phyloP scores from a whole-genome alignment of 2,329 filamentous ascomycete species.

The Epichloe glyceriae region DNA sequence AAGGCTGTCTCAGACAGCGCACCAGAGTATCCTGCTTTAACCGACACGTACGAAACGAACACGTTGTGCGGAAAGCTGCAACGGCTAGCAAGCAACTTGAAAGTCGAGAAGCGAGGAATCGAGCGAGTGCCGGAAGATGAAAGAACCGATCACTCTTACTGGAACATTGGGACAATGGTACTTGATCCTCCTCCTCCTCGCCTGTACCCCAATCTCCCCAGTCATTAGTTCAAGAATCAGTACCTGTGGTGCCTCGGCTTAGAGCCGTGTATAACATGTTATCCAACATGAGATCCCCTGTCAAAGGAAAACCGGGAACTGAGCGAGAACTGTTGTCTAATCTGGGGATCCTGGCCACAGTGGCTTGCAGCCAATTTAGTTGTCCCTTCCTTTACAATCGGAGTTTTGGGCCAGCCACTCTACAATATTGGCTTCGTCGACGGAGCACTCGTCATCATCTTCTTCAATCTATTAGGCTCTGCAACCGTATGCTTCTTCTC shows the following conservation, averaged over 20 bases:
- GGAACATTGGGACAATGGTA: slow-evolving; percentile 62
- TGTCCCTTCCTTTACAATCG: slow-evolving; percentile 62
- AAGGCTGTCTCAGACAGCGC: not conserved
- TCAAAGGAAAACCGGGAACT: not conserved
- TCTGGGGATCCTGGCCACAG: not conserved
- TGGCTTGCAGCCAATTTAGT: slow-evolving; percentile 73
- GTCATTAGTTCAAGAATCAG: no score
- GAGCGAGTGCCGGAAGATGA: slow-evolving; percentile 62
- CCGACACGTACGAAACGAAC: not conserved
- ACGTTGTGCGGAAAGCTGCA: slow-evolving; percentile 30
- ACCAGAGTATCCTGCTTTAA: not conserved
- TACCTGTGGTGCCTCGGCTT: no score
- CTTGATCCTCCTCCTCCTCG: not conserved
- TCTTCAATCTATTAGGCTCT: slow-evolving; percentile 52
- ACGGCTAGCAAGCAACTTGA: slow-evolving; percentile 48
- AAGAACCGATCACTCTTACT: slow-evolving; percentile 49
- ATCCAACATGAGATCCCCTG: no score
- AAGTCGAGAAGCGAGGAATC: slow-evolving; percentile 63
- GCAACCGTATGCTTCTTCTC: slow-evolving; percentile 61
- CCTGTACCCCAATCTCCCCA: no score
- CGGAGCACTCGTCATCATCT: slow-evolving; percentile 53
- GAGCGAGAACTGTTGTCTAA: not conserved
- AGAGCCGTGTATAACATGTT: no score
- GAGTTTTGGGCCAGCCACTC: slow-evolving; percentile 27
- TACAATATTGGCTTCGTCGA: slow-evolving; percentile 60